These are phyloP conservation scores for Metschnikowia matae DNA, from an alignment of 805 yeast species.

Conservation along the genomic window DNA sequence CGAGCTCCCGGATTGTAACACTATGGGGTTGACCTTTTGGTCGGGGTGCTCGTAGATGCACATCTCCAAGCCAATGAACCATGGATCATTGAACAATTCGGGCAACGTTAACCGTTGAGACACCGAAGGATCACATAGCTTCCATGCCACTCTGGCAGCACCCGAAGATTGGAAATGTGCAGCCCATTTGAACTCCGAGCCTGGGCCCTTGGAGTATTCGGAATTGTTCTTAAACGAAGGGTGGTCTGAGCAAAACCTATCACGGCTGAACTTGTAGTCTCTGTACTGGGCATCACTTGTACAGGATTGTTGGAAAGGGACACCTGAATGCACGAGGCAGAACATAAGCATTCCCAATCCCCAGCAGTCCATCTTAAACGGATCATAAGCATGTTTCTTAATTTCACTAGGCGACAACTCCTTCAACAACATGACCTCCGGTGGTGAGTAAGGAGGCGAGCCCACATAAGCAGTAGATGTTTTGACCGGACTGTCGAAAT, in stretches of 20 bases:
- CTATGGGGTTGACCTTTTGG: conserved; percentile 35
- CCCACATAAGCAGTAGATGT: conserved; percentile 55
- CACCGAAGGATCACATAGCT: conserved; percentile 62
- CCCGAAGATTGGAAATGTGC: conserved; percentile 54
- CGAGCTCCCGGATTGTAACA: conserved; percentile 14
- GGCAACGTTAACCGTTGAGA: conserved; percentile 51
- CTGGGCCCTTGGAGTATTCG: conserved; percentile 54
- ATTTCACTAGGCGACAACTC: conserved; percentile 29
- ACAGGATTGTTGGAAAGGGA: conserved; percentile 56
- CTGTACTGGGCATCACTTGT: conserved; percentile 48
- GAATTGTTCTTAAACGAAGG: conserved; percentile 47
- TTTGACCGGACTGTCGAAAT: conserved; percentile 41
- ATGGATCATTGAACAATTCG: conserved; percentile 56
- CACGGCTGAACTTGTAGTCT: conserved; percentile 51
- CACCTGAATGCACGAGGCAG: conserved; percentile 51
- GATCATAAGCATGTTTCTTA: conserved; percentile 50
- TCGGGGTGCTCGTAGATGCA: conserved; percentile 52
- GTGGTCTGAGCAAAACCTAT: conserved; percentile 36
- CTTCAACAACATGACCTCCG: conserved; percentile 60
- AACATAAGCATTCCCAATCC: conserved; percentile 66
- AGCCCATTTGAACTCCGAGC: conserved; percentile 68
- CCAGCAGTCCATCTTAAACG: conserved; percentile 69
- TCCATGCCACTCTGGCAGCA: conserved; percentile 70
- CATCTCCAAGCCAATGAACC: conserved; percentile 57
- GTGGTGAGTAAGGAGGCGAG: conserved; percentile 78